Evolutionary conservation across 2,329 filamentous ascomycete species (phyloP).

Genomic region (Atkinsonella texensis): DNA sequence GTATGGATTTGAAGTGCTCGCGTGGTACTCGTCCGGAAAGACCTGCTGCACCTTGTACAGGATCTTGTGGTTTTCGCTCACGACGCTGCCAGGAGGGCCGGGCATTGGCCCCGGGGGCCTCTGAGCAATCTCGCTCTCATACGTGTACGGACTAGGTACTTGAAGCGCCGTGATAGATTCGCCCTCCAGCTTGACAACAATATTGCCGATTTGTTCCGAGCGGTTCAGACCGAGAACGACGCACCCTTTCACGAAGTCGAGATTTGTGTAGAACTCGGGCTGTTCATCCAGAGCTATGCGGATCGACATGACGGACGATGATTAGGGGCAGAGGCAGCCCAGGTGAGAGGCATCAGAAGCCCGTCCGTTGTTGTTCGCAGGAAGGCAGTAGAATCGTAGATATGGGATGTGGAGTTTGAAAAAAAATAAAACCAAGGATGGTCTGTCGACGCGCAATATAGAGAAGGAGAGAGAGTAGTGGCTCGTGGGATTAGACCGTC

Average conservation of each 20-base stretch:
- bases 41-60: conserved; percentile 62
- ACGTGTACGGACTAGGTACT: conserved; percentile 34
- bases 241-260: conserved; percentile 58
- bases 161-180: conserved; percentile 58
- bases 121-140: conserved; percentile 28
- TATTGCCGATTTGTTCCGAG: conserved; percentile 57
- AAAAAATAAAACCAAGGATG: not conserved
- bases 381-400: not conserved
- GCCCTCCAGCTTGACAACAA: conserved; percentile 75
- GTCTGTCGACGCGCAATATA: not conserved
- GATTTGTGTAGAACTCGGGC: conserved; percentile 66
- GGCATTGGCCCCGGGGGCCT: conserved; percentile 15
- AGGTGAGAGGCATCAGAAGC: not conserved
- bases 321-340: not conserved
- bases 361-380: not conserved
- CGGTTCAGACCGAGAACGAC: conserved; percentile 47
- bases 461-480: not conserved
- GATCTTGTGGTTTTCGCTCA: conserved; percentile 56
- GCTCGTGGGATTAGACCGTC: not conserved
- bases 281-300: conserved; percentile 53
- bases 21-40: conserved; percentile 48
- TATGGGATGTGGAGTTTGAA: too few species aligned
- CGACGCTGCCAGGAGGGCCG: conserved; percentile 27
- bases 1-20: conserved; percentile 26
- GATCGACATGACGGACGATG: conserved; percentile 44